These are phyloP conservation scores for Scheffersomyces parashehatae DNA, from an alignment of 1,139 yeast species.

Conservation along the genomic window DNA sequence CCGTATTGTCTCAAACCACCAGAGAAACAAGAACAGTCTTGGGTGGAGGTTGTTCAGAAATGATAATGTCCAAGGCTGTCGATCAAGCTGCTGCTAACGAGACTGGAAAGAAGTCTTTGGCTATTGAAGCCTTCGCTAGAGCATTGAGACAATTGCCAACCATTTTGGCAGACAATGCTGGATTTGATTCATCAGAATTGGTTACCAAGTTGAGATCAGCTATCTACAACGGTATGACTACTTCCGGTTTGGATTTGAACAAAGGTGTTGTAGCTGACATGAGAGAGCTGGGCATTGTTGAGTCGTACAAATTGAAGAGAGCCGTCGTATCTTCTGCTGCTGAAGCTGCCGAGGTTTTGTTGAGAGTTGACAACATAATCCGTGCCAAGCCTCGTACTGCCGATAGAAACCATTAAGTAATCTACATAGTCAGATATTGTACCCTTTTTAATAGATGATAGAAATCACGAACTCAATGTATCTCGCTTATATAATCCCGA, in stretches of 20 bases:
- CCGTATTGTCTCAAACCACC: conserved; percentile 94
- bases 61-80: conserved; percentile 97
- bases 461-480: too few relatives aligned
- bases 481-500: too few relatives aligned
- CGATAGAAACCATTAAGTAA: conserved; percentile 58
- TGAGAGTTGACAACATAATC: conserved; percentile 93
- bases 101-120: conserved; percentile 90
- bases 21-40: conserved; percentile 91
- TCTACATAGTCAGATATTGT: too few relatives aligned
- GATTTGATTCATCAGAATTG: conserved; percentile 89
- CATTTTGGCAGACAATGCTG: conserved; percentile 95
- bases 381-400: conserved; percentile 98
- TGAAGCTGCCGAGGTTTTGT: conserved; percentile 94
- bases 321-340: conserved; percentile 97
- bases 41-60: conserved; percentile 98
- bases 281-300: conserved; percentile 92
- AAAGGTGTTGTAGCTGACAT: conserved; percentile 86
- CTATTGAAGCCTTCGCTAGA: conserved; percentile 90
- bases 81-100: conserved; percentile 93
- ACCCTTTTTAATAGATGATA: too few relatives aligned
- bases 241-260: conserved; percentile 87
- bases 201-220: conserved; percentile 91
- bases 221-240: conserved; percentile 87
- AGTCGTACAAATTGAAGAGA: conserved; percentile 84
- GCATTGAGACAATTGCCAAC: conserved; percentile 96